Percentiles rank a stretch among this genome's conserved stretches.
phyloP scores from a whole-genome alignment of 441 rosid genomes.

The Adansonia grandidieri region DNA sequence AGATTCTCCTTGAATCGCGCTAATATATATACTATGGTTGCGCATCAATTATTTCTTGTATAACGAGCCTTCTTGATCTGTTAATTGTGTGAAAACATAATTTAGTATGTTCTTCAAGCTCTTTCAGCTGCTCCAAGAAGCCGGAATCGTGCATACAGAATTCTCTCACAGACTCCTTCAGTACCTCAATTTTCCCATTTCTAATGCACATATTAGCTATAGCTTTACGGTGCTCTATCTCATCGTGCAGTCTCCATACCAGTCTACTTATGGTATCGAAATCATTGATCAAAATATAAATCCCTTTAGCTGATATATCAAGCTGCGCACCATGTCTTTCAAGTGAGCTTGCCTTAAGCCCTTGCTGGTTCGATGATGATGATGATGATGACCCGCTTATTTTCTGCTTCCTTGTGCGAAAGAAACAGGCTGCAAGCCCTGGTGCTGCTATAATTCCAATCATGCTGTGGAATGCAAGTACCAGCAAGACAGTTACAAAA shows the following conservation, averaged over 20 bases:
- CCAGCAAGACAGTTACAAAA: conserved; percentile 48
- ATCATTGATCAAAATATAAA: conserved; percentile 63
- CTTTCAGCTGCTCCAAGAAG: conserved; percentile 66
- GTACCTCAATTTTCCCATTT: conserved; percentile 50
- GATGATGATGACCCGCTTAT: conserved; percentile 9
- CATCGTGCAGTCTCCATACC: conserved; percentile 59
- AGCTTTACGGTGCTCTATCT: conserved; percentile 58
- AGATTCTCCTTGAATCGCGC: background rate
- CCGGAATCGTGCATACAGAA: conserved; percentile 43
- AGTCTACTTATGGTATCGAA: conserved; percentile 64
- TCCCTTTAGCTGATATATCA: conserved; percentile 75
- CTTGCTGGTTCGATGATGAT: background rate
- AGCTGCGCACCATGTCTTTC: conserved; percentile 58
- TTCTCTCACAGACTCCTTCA: conserved; percentile 60
- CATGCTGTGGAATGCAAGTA: conserved; percentile 62
- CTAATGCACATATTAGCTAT: conserved; percentile 57
- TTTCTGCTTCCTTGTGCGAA: conserved; percentile 40
- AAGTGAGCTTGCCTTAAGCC: conserved; percentile 31
- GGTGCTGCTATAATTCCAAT: conserved; percentile 63
- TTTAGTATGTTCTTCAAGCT: conserved; percentile 70
- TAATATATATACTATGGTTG: background rate
- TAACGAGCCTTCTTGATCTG: conserved; percentile 66
- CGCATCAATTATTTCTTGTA: conserved; percentile 46
- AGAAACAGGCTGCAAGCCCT: conserved; percentile 48
- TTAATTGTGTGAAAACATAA: conserved; percentile 79